Base-by-base conservation (phyloP, 352 stramenopile species). In the Globisporangium solare region DNA sequence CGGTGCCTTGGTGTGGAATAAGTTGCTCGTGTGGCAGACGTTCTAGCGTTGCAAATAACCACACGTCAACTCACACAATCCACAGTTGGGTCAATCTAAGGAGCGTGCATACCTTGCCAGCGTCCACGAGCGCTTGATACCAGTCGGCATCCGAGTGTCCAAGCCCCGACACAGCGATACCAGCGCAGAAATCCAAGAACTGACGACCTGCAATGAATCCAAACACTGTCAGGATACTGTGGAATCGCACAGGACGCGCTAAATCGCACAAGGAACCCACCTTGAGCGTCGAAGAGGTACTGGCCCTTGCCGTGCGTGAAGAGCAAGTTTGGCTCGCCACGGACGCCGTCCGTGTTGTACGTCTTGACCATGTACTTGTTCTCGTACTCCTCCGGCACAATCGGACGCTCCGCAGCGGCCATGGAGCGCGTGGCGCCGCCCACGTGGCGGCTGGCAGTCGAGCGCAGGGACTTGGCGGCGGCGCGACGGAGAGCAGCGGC, bases 1-100 rank as follows among this genome's bases (percentile, higher is more conserved):
- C 54, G 97, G 94, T 42, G 91, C 71, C n/a, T 89, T 79, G 17
- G 96, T 97, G 64, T 98, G 97, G 76, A 98, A 99, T 49, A 99
- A 74, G 72, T 99, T 99, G 74, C 76, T 96, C 58, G 97, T 91
- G 65, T 99, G 97, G 64, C 97, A 95, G 15, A 99, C 63, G 42
- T 91, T 80, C 60, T 80, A 66, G 27, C 7, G 27, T 35, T 35
- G 27, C 27, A 35, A 8, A 35, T 11, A 35, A 35, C 27, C 27
- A 10, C 27, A 35, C 10, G 27, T 35, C 27, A 35, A 10, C 27
- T 10, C 27, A 35, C 27, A 10, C 27, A 35, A 35, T 35, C 27
- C 10, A 6, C 27, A 35, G 0, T 11, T 35, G 7, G 0, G 27
- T 27, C 5, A 35, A 12, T 20, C 6, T 7, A 15, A 40, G 14